Base-by-base conservation (phyloP, 768 basidiomycete species). In the Pleurotus pulmonarius region DNA sequence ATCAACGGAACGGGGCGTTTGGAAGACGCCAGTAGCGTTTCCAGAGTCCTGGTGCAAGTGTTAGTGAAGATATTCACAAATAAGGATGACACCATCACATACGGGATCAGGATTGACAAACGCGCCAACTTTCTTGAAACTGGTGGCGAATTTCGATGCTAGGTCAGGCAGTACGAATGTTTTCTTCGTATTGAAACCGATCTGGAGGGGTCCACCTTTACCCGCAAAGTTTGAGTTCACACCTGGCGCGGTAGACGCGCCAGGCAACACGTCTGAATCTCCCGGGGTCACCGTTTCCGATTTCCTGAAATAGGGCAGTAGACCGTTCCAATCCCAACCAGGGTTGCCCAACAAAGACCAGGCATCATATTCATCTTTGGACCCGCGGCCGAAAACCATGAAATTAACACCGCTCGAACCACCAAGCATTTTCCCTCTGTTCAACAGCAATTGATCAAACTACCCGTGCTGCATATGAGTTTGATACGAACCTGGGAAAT, bases 341-440 rank as follows among this genome's bases (percentile, higher is more conserved):
- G 56, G 56, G 26, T 57, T 51, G 13, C 48, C 48, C 26, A 57
- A 29, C 49, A 54, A 56, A 13, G n/a, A 16, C 26, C 46, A 15
- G 22, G 60, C 63, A 38, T 64, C 64, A 29, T 62, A 60, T 34
- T 66, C 61, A 2, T 51, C 56, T 29, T 52, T 58, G 2, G 59
- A 22, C 0, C 61, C 63, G 2, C 41, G 41, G 41, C 49, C 57
- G 24, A 60, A 64, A 9, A 47, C 43, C 13, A 57, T 59, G 16
- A 59, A 58, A 40, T 64, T 64, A 46, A 63, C 57, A 3, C 48
- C 57, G 20, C 61, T 61, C 34, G 52, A 56, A 18, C 64, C 65
- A n/a, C 65, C 65, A 18, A 66, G 65, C 12, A 60, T 57, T 22
- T 62, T 60, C n/a, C 65, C 64, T 5, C 63, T 64, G 9, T 48